These are phyloP conservation scores for Begonia fuchsioides DNA, from an alignment of 306 rosid species.

Conservation along the genomic window DNA sequence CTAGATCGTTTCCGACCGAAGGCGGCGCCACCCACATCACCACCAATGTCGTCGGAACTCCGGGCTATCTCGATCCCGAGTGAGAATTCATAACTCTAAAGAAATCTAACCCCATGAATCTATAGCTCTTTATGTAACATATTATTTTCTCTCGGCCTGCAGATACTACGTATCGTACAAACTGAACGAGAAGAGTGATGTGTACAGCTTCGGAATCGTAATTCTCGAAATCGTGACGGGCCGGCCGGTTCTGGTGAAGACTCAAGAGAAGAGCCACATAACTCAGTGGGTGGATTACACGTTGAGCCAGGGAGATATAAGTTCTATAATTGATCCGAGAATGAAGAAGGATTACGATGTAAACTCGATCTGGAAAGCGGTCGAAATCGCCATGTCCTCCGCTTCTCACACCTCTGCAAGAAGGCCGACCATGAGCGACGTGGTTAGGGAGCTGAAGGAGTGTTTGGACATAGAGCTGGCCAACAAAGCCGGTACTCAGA, in stretches of 20 bases:
- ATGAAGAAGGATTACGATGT: slow-evolving; percentile 1
- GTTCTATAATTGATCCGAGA: slow-evolving; percentile 4
- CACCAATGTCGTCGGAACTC: slow-evolving; percentile 14
- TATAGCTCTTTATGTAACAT: not conserved
- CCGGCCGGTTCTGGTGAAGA: slow-evolving; percentile 7
- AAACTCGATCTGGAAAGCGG: slow-evolving; percentile 13
- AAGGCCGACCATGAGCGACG: slow-evolving; percentile 12
- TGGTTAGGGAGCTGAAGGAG: slow-evolving; percentile 7
- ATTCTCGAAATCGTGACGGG: slow-evolving; percentile 10
- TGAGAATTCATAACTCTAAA: not conserved
- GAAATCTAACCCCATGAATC: not conserved
- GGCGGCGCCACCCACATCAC: slow-evolving; percentile 11
- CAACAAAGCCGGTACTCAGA: not conserved
- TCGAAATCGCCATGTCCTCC: slow-evolving; percentile 8
- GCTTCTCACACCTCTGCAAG: slow-evolving; percentile 2
- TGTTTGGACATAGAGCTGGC: slow-evolving; percentile 10
- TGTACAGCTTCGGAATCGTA: slow-evolving; percentile 10
- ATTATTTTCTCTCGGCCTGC: not conserved
- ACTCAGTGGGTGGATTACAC: slow-evolving; percentile 8
- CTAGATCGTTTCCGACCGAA: slow-evolving; percentile 10
- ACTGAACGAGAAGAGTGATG: slow-evolving; percentile 10
- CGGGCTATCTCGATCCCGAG: slow-evolving; percentile 15
- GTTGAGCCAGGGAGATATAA: slow-evolving; percentile 10
- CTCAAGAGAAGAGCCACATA: slow-evolving; percentile 5
- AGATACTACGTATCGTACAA: slow-evolving; percentile 7